A percentile compares a stretch with the other conserved stretches of the same genome.
These are phyloP conservation scores for Brettanomyces bruxellensis DNA, from an alignment of 805 yeast species.

Conservation along the genomic window DNA sequence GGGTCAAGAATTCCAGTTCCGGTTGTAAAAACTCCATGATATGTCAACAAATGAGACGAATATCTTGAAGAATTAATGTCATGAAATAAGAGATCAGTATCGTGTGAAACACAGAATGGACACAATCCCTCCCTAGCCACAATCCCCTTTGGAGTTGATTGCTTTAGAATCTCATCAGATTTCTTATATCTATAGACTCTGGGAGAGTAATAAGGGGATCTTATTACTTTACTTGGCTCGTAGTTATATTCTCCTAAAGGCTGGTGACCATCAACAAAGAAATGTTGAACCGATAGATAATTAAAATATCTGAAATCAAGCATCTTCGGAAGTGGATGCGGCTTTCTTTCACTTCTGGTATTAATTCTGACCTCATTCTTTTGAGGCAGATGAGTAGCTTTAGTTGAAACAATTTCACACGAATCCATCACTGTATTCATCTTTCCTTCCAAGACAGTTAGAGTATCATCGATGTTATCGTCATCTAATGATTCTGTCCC, in stretches of 20 bases:
- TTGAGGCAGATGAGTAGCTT: too few relatives aligned
- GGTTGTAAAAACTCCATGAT: conserved; percentile 15
- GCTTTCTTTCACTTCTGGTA: neutral
- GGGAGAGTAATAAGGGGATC: conserved; percentile 1
- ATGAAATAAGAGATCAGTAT: conserved; percentile 5
- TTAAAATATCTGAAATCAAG: conserved; percentile 1
- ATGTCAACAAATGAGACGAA: conserved; percentile 11
- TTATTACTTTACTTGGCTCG: neutral
- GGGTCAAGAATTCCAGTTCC: conserved; percentile 9
- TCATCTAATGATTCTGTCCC: too few relatives aligned
- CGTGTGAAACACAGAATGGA: conserved; percentile 7
- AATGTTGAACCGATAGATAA: neutral
- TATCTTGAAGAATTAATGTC: conserved; percentile 15
- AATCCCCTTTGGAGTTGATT: neutral
- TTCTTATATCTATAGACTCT: conserved; percentile 5
- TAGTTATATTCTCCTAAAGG: conserved; percentile 4
- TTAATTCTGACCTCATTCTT: neutral
- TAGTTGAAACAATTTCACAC: neutral
- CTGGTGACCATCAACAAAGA: neutral
- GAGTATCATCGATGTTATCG: too few relatives aligned
- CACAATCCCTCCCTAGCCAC: conserved; percentile 13
- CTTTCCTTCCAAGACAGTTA: too few relatives aligned
- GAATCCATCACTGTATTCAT: too few relatives aligned
- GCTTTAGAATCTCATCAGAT: neutral
- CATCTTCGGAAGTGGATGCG: conserved; percentile 2